Conservation (phyloP, 305 asterid species). For the Salvia sclarea region DNA sequence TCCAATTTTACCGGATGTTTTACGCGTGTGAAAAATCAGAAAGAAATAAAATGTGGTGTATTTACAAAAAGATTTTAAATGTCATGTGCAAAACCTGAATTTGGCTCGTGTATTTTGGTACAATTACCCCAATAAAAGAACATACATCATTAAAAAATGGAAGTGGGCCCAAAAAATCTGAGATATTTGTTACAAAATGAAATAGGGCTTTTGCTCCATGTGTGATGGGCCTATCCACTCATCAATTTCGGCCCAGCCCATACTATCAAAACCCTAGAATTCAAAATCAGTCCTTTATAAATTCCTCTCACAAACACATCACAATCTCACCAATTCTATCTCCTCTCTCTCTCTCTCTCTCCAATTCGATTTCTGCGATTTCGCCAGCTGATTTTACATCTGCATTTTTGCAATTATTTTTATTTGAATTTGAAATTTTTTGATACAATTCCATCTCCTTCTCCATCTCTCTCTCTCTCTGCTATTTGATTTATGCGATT, state of each 20-base stretch:
- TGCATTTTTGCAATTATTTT: background rate
- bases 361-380: background rate
- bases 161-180: no score
- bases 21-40: no score
- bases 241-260: conserved; percentile 1
- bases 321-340: background rate
- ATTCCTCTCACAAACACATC: background rate
- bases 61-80: no score
- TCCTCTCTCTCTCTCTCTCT: background rate
- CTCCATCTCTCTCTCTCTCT: no score
- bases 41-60: no score
- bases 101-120: no score
- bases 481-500: background rate
- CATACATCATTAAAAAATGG: no score
- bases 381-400: background rate
- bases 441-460: background rate
- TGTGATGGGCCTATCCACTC: background rate
- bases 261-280: conserved; percentile 28
- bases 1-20: no score
- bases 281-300: background rate
- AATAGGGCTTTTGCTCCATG: background rate
- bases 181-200: background rate
- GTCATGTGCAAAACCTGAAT: no score
- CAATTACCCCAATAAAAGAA: no score
- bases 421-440: no score